Percentiles rank a stretch among this genome's conserved stretches.
Conservation (phyloP, 352 stramenopile genomes). For the Blastocystis sp. region DNA sequence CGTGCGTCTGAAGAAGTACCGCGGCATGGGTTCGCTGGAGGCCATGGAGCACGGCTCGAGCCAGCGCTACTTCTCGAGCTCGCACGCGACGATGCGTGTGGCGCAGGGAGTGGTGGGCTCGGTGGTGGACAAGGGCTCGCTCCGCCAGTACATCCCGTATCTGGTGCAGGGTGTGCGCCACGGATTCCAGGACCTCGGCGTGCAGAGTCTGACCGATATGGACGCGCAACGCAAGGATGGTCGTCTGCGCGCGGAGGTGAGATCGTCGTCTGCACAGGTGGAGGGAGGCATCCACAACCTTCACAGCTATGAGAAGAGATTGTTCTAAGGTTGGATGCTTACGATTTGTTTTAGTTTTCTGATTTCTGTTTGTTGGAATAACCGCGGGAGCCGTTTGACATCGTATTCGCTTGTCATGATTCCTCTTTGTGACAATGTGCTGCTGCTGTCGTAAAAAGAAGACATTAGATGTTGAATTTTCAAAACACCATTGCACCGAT, state of each 20-base stretch:
- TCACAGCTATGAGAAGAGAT: conserved; percentile 78
- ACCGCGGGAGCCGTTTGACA: neutral
- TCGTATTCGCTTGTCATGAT: neutral
- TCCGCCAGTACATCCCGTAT: conserved; percentile 96
- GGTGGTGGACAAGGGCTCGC: conserved; percentile 96
- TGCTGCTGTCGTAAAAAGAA: conserved; percentile 50
- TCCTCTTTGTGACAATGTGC: neutral
- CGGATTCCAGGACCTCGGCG: conserved; percentile 59
- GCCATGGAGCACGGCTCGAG: conserved; percentile 90
- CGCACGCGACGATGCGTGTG: conserved; percentile 82
- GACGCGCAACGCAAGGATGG: conserved; percentile 53
- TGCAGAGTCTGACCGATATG: conserved; percentile 40
- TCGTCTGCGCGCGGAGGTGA: conserved; percentile 58
- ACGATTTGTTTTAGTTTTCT: neutral
- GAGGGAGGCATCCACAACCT: conserved; percentile 60
- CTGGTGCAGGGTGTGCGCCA: conserved; percentile 82
- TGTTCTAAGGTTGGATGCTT: conserved; percentile 57
- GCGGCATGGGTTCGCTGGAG: conserved; percentile 97
- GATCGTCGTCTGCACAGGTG: conserved; percentile 54
- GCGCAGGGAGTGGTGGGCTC: conserved; percentile 94
- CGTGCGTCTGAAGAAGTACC: conserved; percentile 97
- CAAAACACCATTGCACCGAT: conserved; percentile 27
- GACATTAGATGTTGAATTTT: conserved; percentile 14
- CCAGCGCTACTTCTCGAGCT: conserved; percentile 74
- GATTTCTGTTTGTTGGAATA: neutral